Base-by-base conservation (phyloP, 2,329 filamentous ascomycete genomes). In the Verticillium longisporum region DNA sequence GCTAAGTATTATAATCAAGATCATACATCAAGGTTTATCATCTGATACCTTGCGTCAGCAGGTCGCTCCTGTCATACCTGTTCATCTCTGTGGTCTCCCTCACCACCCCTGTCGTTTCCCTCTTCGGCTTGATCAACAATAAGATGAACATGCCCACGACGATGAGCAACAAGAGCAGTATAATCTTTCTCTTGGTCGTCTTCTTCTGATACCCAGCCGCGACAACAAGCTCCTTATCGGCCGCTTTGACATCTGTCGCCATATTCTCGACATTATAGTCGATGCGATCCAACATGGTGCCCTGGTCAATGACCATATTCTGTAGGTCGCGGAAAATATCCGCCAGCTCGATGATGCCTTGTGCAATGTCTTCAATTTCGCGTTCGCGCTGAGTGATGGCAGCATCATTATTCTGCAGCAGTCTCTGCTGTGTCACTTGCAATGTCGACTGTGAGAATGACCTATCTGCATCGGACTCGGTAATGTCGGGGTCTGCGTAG, bases 261-360 rank as follows among this genome's bases (percentile, higher is more conserved):
- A 98, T 97, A 63, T 89, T 85, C 77, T 99, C 95, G 59, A 99
- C 92, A 69, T 99, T 99, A 78, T 97, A 99, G 75, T 99, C 96
- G 69, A 96, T 96, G 70, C 95, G 88, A 74, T 96, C 93, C 26
- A 97, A 82, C 84, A 96, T 90, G 14, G 91, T 95, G 59, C 92
- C 92, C 74, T 95, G 90, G 71, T 95, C 90, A 66, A 96, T 93
- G 68, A 96, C 92, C 93, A 99, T 98, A 56, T 83, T 88, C 75
- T 99, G 95, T 34, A 99, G 80, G 70, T 99, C 95, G 64, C 96
- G 91, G 79, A 99, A 99, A 58, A 99, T 91, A 73, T 97, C 95
- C 4, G 94, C 91, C 7, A 99, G 80, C 72, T 98, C 94, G 70
- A 99, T 98, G 74, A 99, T 98, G 61, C 95, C 94, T 72, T 97